Evolutionary conservation across 192 early-diverging fungal genomes (phyloP).

Genomic region (Ramicandelaber brevisporus): DNA sequence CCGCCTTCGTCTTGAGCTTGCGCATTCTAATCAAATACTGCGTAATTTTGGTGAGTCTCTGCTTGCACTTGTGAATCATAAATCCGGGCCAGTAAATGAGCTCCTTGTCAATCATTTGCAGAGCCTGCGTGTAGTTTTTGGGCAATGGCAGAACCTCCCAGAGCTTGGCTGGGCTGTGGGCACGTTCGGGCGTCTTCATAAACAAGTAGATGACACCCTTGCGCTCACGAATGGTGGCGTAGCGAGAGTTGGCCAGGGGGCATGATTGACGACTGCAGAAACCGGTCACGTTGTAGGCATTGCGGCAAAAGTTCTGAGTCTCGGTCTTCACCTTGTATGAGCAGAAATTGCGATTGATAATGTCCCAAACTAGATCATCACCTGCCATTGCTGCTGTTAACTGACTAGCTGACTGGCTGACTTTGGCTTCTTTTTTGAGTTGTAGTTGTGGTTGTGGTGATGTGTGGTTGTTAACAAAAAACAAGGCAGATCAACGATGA

Average conservation of each 20-base stretch:
- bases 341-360: conserved; percentile 91
- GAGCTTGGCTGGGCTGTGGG: conserved; percentile 76
- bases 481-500: neutral
- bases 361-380: conserved; percentile 83
- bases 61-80: conserved; percentile 85
- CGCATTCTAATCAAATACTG: conserved; percentile 91
- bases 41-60: conserved; percentile 83
- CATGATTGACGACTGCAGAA: conserved; percentile 85
- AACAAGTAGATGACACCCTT: conserved; percentile 70
- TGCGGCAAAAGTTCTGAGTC: conserved; percentile 78
- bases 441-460: neutral
- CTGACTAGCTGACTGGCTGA: too few species aligned
- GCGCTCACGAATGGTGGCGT: conserved; percentile 80
- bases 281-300: conserved; percentile 89
- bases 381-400: too few species aligned
- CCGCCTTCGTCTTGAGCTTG: conserved; percentile 58
- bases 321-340: conserved; percentile 94
- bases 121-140: conserved; percentile 69
- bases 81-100: conserved; percentile 80
- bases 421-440: conserved; percentile 1
- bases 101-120: conserved; percentile 69
- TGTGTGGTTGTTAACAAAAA: neutral
- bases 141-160: conserved; percentile 79
- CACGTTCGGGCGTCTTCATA: conserved; percentile 85
- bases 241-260: conserved; percentile 81